Evolutionary conservation across 129 eudicot species (phyloP).

Genomic region (Chrysanthemum makinoi): DNA sequence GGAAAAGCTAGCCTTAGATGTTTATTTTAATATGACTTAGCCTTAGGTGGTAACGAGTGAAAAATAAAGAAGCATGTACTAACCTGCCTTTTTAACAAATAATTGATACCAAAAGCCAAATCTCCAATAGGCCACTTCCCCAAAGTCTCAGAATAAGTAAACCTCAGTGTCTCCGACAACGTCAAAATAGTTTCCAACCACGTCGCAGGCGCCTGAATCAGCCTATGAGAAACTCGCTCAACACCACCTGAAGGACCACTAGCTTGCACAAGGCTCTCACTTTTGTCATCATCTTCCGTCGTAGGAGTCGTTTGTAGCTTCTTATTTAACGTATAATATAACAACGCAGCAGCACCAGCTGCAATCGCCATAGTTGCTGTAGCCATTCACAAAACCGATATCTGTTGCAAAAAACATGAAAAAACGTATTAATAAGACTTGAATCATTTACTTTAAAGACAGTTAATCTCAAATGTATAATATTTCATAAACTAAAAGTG

Average conservation of each 20-base stretch:
- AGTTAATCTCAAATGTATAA: neutral
- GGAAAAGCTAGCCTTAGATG: no score
- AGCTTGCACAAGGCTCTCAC: constrained; percentile 36
- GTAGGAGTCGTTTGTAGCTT: constrained; percentile 49
- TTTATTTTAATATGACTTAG: no score
- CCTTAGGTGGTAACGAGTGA: neutral
- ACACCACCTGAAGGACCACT: constrained; percentile 50
- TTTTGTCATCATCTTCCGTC: constrained; percentile 54
- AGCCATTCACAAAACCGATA: constrained; percentile 53
- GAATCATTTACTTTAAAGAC: constrained; percentile 14
- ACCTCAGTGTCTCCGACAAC: constrained; percentile 88
- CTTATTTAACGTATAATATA: constrained; percentile 81
- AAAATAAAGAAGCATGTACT: neutral
- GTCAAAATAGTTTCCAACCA: constrained; percentile 98
- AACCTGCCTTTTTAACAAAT: constrained; percentile 88
- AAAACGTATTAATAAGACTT: neutral
- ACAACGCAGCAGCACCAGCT: constrained; percentile 98
- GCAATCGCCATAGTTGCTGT: constrained; percentile 99
- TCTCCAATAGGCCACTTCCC: constrained; percentile 99
- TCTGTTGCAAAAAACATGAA: constrained; percentile 6
- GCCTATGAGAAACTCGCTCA: constrained; percentile 69
- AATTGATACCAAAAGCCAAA: constrained; percentile 95
- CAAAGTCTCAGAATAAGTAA: constrained; percentile 93
- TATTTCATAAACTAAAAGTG: neutral
- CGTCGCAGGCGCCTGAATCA: constrained; percentile 95